A percentile compares a stretch with the other conserved stretches of the same genome.
Conservation (phyloP, 2,329 filamentous ascomycete species). For the Apiospora arundinis region DNA sequence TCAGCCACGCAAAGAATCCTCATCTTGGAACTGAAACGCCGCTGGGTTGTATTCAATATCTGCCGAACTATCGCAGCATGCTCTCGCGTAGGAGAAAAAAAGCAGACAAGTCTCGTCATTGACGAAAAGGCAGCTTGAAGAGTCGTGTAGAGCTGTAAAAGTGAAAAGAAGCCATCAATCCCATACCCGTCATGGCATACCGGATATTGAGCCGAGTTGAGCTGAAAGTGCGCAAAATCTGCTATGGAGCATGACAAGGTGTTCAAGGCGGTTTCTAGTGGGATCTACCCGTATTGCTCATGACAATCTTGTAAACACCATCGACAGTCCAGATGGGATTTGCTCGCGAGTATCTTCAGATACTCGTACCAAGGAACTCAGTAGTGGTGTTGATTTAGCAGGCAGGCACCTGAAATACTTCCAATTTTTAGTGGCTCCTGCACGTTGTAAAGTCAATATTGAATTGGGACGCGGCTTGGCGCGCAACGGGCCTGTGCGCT, state of each 20-base stretch:
- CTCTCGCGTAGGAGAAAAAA: background rate
- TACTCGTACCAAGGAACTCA: background rate
- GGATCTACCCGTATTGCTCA: background rate
- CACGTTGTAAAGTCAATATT: slow-evolving; percentile 18
- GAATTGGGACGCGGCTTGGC: slow-evolving; percentile 10
- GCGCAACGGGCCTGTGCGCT: background rate
- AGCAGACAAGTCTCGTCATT: background rate
- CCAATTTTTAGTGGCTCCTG: slow-evolving; percentile 6
- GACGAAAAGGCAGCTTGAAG: background rate
- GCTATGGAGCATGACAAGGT: background rate
- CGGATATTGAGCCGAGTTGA: background rate
- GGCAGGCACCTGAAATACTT: background rate
- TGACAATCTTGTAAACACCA: background rate
- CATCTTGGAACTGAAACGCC: slow-evolving; percentile 45
- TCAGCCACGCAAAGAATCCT: slow-evolving; percentile 63
- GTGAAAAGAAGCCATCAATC: background rate
- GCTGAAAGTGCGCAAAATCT: background rate
- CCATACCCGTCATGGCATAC: slow-evolving; percentile 1
- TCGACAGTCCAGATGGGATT: background rate
- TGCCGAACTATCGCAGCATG: background rate
- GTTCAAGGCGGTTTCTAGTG: background rate
- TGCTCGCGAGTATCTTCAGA: background rate
- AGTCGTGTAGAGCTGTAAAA: background rate
- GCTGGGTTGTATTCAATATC: slow-evolving; percentile 5
- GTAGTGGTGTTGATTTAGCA: background rate